Evolutionary conservation across 148 eudicot species (phyloP), one percentile per base, ranked within the genome.

Genomic region (Pharnaceum exiguum): DNA sequence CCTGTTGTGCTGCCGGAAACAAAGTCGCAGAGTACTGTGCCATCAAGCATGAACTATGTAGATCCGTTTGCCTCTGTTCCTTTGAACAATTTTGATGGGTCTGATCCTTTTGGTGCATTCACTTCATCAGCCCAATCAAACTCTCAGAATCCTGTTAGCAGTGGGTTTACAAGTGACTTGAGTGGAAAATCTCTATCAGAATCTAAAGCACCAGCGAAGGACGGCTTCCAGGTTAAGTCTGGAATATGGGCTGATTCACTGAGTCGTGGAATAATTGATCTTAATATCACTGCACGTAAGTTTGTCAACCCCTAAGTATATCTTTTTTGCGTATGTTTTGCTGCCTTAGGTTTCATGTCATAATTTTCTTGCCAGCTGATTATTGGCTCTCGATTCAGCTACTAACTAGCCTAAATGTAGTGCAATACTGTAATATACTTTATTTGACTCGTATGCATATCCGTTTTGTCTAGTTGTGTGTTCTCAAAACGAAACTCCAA

Each of bases 191-290:
- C 78, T 58, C 33, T 76, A 23, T 16, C 52, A 60, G 90, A 68
- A 55, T 35, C 77, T 46, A 81, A 57, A 58, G 59, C 74, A 75
- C 72, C 82, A 8, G 85, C 83, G 56, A 79, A 64, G 72, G 80
- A 60, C 24, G 55, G 36, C 44, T 93, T 89, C 67, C 91, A 83
- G 75, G 99, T 93, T 35, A 93, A 89, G 70, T 93, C 96, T 66
- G 95, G 96, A 64, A 79, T 93, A 61, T 93, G 99, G 99, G 85
- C 99, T 28, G 99, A 93, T 73, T 83, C 96, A 55, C 70, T 93
- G 63, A 93, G 91, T 75, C 96, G 96, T 65, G 99, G 99, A 44
- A 51, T 93, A 55, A 93, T 93, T 75, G 99, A 93, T 77, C 90
- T 93, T 22, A 93, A 93, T 69, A 93, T 93, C 70, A 57, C 96